These are phyloP conservation scores for Syncephalis plumigaleata DNA, from an alignment of 371 early-diverging fungal species.

Conservation along the genomic window DNA sequence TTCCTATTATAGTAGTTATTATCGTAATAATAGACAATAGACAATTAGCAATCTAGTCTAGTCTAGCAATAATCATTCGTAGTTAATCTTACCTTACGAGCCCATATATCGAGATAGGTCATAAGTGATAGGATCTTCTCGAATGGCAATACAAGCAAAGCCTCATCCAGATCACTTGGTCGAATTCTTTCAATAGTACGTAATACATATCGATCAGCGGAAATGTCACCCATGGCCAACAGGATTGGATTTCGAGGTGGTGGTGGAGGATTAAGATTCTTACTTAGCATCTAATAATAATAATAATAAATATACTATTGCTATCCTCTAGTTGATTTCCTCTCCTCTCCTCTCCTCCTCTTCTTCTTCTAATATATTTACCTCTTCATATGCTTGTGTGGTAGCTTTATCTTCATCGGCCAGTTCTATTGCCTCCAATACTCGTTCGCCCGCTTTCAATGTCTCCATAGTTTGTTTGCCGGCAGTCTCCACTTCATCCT, in stretches of 20 bases:
- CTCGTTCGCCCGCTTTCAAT: conserved; percentile 79
- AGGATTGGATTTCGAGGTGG: conserved; percentile 50
- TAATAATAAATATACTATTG: not conserved
- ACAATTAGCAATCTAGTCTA: not conserved
- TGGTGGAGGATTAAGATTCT: conserved; percentile 27
- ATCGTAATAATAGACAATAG: no score
- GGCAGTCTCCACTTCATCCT: conserved; percentile 50
- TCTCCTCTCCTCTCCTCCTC: no score
- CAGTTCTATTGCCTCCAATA: conserved; percentile 79
- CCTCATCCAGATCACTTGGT: conserved; percentile 73
- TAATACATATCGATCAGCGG: conserved; percentile 69
- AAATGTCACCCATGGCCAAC: conserved; percentile 43
- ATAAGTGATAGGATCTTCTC: conserved; percentile 54
- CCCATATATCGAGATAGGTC: conserved; percentile 57
- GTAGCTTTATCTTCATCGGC: conserved; percentile 62
- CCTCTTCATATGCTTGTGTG: conserved; percentile 40
- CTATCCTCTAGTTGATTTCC: no score
- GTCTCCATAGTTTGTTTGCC: conserved; percentile 76
- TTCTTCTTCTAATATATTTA: no score
- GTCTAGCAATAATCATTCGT: no score
- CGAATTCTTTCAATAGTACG: conserved; percentile 52
- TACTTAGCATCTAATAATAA: conserved; percentile 13
- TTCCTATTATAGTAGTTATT: conserved; percentile 28
- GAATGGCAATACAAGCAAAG: conserved; percentile 75
- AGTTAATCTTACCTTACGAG: conserved; percentile 46